Evolutionary conservation across 2,329 filamentous ascomycete species (phyloP).

Genomic region (Aspergillus jensenii): DNA sequence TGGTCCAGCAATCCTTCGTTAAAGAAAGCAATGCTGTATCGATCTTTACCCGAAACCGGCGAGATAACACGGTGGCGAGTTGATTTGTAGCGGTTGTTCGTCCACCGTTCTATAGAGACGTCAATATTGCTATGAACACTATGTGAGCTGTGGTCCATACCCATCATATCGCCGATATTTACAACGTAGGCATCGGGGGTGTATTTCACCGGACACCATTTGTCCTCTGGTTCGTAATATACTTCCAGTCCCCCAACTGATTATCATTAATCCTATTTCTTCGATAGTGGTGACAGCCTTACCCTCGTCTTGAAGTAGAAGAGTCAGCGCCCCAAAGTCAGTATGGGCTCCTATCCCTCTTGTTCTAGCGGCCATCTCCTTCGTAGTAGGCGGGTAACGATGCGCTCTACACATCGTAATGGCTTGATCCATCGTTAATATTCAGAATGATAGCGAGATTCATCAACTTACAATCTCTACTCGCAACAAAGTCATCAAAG

Average conservation of each 20-base stretch:
- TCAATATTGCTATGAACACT: background rate
- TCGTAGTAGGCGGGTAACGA: background rate
- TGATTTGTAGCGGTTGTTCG: constrained; percentile 6
- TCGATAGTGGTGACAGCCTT: background rate
- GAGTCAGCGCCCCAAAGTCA: background rate
- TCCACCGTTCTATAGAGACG: background rate
- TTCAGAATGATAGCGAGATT: background rate
- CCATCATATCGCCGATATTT: constrained; percentile 5
- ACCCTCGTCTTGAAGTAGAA: constrained; percentile 3
- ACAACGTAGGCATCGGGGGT: background rate
- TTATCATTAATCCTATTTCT: background rate
- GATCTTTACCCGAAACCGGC: background rate
- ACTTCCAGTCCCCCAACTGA: constrained; percentile 4
- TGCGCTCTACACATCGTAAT: background rate
- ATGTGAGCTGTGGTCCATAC: background rate
- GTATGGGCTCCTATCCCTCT: constrained; percentile 2
- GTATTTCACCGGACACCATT: background rate
- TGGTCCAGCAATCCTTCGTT: constrained; percentile 8
- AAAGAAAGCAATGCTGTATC: constrained; percentile 8
- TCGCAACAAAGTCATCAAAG: constrained; percentile 2
- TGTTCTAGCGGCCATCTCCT: background rate
- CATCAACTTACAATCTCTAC: background rate
- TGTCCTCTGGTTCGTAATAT: background rate
- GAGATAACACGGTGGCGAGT: constrained; percentile 5
- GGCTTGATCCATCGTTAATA: background rate